These are phyloP conservation scores for Pythium brassicae DNA, from an alignment of 352 stramenopile genomes.

Conservation along the genomic window DNA sequence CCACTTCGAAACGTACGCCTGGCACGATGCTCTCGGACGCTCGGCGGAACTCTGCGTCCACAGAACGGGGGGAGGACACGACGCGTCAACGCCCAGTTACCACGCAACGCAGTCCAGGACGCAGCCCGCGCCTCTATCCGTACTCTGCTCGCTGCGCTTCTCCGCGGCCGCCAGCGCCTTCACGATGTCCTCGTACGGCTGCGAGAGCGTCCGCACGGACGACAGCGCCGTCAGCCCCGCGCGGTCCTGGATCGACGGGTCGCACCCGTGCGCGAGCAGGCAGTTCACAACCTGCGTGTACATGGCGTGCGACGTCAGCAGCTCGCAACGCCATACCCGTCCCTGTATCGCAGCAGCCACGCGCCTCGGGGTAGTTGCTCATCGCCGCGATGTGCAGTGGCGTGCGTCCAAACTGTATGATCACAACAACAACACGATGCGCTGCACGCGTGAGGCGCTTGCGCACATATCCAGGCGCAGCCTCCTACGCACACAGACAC, in stretches of 20 bases:
- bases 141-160: slow-evolving; percentile 19
- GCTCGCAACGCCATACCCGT: too few relatives aligned
- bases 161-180: slow-evolving; percentile 51
- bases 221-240: slow-evolving; percentile 64
- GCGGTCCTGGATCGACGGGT: slow-evolving; percentile 46
- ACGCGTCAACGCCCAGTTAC: too few relatives aligned
- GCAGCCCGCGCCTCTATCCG: too few relatives aligned
- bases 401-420: slow-evolving; percentile 58
- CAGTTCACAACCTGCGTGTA: slow-evolving; percentile 42
- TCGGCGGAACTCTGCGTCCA: slow-evolving; percentile 3
- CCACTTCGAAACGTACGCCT: not conserved
- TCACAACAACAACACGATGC: slow-evolving; percentile 1
- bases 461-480: too few relatives aligned
- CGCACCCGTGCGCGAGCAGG: slow-evolving; percentile 43
- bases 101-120: too few relatives aligned
- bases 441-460: not conserved
- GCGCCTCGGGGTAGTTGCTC: slow-evolving; percentile 51
- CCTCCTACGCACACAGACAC: too few relatives aligned
- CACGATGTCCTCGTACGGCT: slow-evolving; percentile 59
- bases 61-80: too few relatives aligned
- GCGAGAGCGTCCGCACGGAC: slow-evolving; percentile 58
- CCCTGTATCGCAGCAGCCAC: too few relatives aligned
- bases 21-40: slow-evolving; percentile 1
- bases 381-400: slow-evolving; percentile 71
- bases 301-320: not conserved